These are phyloP conservation scores for Hygrophorus pudorinus DNA, from an alignment of 768 basidiomycete species.

Conservation along the genomic window DNA sequence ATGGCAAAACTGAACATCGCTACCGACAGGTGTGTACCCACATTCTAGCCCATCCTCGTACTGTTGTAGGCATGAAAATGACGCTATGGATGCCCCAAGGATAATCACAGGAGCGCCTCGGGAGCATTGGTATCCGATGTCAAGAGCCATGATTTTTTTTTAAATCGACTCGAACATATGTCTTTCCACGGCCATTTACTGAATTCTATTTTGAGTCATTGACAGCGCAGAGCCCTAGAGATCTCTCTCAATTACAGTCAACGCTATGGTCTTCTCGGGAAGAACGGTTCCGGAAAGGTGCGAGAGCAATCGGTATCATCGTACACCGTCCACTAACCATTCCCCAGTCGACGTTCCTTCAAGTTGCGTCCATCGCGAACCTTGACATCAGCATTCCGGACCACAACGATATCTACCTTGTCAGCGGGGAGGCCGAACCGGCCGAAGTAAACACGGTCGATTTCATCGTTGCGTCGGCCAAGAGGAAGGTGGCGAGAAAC, in stretches of 20 bases:
- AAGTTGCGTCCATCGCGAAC: conserved; percentile 88
- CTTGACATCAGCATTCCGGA: conserved; percentile 91
- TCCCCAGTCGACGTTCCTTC: conserved; percentile 85
- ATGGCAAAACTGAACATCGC: conserved; percentile 89
- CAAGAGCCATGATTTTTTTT: conserved; percentile 91
- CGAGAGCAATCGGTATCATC: conserved; percentile 10
- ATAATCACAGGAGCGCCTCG: conserved; percentile 61
- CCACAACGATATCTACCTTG: conserved; percentile 97
- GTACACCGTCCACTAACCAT: neutral
- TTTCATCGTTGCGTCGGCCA: conserved; percentile 90
- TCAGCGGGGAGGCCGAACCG: conserved; percentile 91
- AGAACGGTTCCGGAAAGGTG: conserved; percentile 99
- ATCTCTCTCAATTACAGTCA: conserved; percentile 84
- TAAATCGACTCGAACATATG: conserved; percentile 92
- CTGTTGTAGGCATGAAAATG: too few species aligned
- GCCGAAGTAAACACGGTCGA: conserved; percentile 94
- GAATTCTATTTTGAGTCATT: too few species aligned
- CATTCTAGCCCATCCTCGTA: neutral
- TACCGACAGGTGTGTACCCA: conserved; percentile 65
- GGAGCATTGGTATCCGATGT: conserved; percentile 90
- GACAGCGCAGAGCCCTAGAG: conserved; percentile 59
- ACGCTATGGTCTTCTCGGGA: conserved; percentile 89
- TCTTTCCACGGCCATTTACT: conserved; percentile 94
- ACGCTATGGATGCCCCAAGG: conserved; percentile 8
- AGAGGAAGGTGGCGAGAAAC: conserved; percentile 90